Evolutionary conservation across 176 grass and related monocot species (phyloP).

Genomic region (Lolium perenne): DNA sequence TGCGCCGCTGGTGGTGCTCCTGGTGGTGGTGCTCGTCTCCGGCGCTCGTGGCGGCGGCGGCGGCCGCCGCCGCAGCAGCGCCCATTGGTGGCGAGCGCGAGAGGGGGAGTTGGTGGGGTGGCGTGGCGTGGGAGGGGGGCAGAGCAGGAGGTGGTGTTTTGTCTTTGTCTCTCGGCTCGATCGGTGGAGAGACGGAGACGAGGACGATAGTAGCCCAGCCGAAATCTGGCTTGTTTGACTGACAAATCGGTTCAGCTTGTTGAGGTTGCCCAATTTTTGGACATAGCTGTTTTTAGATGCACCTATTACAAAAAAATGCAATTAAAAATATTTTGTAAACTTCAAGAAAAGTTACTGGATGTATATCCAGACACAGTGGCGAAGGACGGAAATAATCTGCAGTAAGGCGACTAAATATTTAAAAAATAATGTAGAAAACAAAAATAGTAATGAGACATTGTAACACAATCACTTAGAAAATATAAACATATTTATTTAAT

Average conservation of each 20-base stretch:
- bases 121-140: not conserved
- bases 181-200: slow-evolving; percentile 1
- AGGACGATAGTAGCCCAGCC: not conserved
- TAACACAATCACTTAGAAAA: too few species aligned
- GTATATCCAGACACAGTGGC: too few species aligned
- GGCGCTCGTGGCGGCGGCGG: not conserved
- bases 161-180: slow-evolving; percentile 11
- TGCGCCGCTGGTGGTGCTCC: not conserved
- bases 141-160: not conserved
- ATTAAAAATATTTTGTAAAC: too few species aligned
- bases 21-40: not conserved
- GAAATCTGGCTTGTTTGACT: not conserved
- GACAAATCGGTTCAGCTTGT: not conserved
- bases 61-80: not conserved
- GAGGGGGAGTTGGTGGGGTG: not conserved
- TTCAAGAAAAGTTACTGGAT: too few species aligned
- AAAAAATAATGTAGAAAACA: too few species aligned
- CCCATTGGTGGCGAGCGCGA: not conserved
- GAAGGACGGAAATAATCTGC: too few species aligned
- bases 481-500: too few species aligned
- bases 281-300: too few species aligned
- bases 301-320: too few species aligned
- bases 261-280: not conserved
- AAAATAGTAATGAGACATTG: too few species aligned
- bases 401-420: too few species aligned